Evolutionary conservation across 495 filamentous ascomycete genomes (phyloP).

Genomic region (Apodospora peruviana): DNA sequence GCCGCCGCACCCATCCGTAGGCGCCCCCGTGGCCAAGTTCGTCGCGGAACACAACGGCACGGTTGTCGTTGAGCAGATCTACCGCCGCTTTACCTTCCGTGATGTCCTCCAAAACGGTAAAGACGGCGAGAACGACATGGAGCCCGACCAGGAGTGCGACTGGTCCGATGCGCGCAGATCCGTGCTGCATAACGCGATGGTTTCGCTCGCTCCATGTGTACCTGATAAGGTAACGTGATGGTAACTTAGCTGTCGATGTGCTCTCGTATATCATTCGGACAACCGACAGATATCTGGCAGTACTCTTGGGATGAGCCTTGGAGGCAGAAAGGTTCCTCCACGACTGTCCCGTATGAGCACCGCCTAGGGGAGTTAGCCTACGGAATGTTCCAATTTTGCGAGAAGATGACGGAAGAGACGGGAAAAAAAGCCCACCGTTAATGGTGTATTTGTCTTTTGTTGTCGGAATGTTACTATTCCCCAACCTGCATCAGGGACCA

Average conservation of each 20-base stretch:
- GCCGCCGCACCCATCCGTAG: too few species aligned
- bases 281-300: slow-evolving; percentile 86
- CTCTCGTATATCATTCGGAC: slow-evolving; percentile 94
- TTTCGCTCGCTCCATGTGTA: too few species aligned
- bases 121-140: too few species aligned
- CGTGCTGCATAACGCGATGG: too few species aligned
- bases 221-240: too few species aligned
- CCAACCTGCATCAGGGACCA: slow-evolving; percentile 93
- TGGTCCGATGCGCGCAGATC: too few species aligned
- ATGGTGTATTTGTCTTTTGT: slow-evolving; percentile 93
- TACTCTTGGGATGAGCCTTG: slow-evolving; percentile 86
- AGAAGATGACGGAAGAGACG: slow-evolving; percentile 82
- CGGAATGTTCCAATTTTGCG: slow-evolving; percentile 95
- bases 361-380: slow-evolving; percentile 80
- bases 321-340: slow-evolving; percentile 99
- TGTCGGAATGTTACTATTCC: slow-evolving; percentile 97
- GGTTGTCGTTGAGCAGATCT: too few species aligned
- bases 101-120: too few species aligned
- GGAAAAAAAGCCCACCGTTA: slow-evolving; percentile 70
- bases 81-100: too few species aligned
- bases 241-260: slow-evolving; percentile 90
- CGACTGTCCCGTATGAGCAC: slow-evolving; percentile 97
- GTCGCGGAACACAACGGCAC: too few species aligned
- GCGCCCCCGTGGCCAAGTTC: too few species aligned
- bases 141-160: too few species aligned